These are phyloP conservation scores for Punica granatum DNA, from an alignment of 345 rosid species.

Conservation along the genomic window DNA sequence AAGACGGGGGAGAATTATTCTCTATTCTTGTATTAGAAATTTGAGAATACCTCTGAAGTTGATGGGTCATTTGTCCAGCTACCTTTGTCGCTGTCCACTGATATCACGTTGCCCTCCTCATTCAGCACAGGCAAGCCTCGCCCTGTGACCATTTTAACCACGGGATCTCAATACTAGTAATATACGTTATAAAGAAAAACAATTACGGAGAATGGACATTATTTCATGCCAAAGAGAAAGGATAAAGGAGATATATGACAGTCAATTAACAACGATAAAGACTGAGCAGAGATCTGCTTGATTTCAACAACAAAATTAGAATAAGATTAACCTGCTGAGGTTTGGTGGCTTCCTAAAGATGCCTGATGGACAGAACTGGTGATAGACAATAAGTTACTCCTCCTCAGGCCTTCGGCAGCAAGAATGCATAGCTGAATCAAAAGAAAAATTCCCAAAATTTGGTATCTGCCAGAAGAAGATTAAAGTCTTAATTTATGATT, in stretches of 20 bases:
- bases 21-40: not conserved
- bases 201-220: not conserved
- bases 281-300: not conserved
- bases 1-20: not conserved
- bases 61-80: constrained; percentile 47
- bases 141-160: constrained; percentile 25
- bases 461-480: constrained; percentile 54
- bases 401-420: constrained; percentile 80
- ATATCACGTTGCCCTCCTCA: constrained; percentile 71
- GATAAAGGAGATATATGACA: not conserved
- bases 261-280: not conserved
- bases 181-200: not conserved
- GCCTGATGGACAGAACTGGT: constrained; percentile 71
- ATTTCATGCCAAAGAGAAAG: not conserved
- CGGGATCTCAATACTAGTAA: not conserved
- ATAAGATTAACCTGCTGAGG: constrained; percentile 40
- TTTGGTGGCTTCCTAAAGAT: constrained; percentile 49
- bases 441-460: constrained; percentile 84
- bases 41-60: constrained; percentile 52
- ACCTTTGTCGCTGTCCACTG: constrained; percentile 48
- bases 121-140: constrained; percentile 79
- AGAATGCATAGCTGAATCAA: constrained; percentile 83
- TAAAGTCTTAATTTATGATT: constrained; percentile 14
- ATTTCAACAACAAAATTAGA: not conserved
- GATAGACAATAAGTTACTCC: constrained; percentile 78